Percentiles rank a stretch among this genome's conserved stretches.
phyloP scores from a whole-genome alignment of 805 yeast species.

The Sungouiella blattae region DNA sequence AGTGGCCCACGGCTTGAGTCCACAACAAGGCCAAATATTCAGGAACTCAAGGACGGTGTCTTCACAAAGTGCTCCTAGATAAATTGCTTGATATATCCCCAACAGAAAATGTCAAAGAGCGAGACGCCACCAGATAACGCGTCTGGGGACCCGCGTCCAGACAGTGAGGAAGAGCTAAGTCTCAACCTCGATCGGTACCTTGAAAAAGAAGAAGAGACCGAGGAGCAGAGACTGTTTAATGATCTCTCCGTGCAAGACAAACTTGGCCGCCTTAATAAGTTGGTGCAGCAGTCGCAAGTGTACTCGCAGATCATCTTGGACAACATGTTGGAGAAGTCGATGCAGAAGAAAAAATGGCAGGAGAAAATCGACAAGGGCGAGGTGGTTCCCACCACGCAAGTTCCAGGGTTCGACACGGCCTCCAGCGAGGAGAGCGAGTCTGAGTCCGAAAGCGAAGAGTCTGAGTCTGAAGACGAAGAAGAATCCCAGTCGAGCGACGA shows the following conservation, averaged over 20 bases:
- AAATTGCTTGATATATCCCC: too few relatives aligned
- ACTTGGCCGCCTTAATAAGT: conserved; percentile 60
- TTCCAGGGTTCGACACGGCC: too few relatives aligned
- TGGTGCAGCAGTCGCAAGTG: conserved; percentile 84
- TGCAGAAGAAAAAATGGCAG: conserved; percentile 19
- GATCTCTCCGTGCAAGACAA: conserved; percentile 52
- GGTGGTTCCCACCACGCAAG: conserved; percentile 5
- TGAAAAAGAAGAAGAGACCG: conserved; percentile 4
- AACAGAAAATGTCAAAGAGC: too few relatives aligned
- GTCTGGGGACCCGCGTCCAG: background rate
- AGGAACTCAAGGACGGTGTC: too few relatives aligned
- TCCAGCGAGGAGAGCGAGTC: background rate
- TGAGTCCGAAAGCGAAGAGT: background rate
- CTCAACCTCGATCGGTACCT: conserved; percentile 1
- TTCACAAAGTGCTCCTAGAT: too few relatives aligned
- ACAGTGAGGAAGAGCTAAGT: conserved; percentile 1
- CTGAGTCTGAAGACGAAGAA: conserved; percentile 12
- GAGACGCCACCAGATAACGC: background rate
- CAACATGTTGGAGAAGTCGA: conserved; percentile 55
- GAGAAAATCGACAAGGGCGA: conserved; percentile 13
- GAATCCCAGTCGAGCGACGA: conserved; percentile 1
- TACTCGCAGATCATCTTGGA: conserved; percentile 85
- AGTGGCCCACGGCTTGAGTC: too few relatives aligned
- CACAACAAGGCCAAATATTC: too few relatives aligned
- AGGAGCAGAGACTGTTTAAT: conserved; percentile 41